Conservation (phyloP, 495 filamentous ascomycete genomes). For the Aspergillus diversus region DNA sequence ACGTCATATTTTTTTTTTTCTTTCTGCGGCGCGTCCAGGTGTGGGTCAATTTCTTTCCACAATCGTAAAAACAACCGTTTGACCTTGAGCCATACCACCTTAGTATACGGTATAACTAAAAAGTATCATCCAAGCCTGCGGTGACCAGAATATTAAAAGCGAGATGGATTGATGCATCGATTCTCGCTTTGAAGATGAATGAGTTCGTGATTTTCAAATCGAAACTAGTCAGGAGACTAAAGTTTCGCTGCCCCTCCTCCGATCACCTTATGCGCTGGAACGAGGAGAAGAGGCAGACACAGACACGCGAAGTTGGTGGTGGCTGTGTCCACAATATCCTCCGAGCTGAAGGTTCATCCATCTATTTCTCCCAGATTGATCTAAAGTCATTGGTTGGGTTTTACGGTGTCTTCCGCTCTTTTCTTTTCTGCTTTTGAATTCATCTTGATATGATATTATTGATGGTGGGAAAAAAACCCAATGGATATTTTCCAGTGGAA, state of each 20-base stretch:
- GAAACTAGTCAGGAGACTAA: too few relatives aligned
- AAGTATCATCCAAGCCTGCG: background rate
- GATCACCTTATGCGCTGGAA: background rate
- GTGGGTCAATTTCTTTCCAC: background rate
- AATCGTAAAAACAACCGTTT: background rate
- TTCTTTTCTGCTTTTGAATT: too few relatives aligned
- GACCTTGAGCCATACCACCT: background rate
- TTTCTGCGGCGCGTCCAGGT: background rate
- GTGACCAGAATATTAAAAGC: too few relatives aligned
- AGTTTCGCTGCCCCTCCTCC: background rate
- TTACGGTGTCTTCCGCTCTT: too few relatives aligned
- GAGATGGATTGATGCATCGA: too few relatives aligned
- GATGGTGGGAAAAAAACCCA: background rate
- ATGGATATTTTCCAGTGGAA: background rate
- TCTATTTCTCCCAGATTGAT: background rate
- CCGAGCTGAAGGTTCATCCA: background rate
- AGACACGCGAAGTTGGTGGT: conserved; percentile 17
- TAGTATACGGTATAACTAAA: background rate
- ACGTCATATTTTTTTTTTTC: background rate
- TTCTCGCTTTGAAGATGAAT: too few relatives aligned
- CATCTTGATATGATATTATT: background rate
- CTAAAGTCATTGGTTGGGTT: too few relatives aligned
- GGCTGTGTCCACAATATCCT: conserved; percentile 12
- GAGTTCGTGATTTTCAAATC: too few relatives aligned
- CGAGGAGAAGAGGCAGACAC: conserved; percentile 6